A percentile compares a stretch with the other conserved stretches of the same genome.
Conservation (phyloP, 805 yeast species). For the Scheffersomyces spartinae region DNA sequence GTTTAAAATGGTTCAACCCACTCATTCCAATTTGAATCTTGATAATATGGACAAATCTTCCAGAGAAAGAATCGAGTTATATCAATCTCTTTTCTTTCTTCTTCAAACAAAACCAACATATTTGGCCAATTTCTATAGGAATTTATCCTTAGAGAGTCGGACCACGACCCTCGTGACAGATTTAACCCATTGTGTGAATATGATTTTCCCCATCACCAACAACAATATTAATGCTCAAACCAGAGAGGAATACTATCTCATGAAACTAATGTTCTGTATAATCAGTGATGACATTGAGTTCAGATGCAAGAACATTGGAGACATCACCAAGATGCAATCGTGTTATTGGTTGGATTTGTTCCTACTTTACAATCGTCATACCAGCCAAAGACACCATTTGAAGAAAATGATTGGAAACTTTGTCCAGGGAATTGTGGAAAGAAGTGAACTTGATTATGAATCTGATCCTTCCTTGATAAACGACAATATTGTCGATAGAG, state of each 20-base stretch:
- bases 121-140: constrained; percentile 49
- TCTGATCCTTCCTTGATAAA: constrained; percentile 64
- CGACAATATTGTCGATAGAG: constrained; percentile 24
- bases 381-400: constrained; percentile 36
- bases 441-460: constrained; percentile 54
- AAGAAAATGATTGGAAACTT: constrained; percentile 29
- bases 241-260: constrained; percentile 61
- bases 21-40: constrained; percentile 9
- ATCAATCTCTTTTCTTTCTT: constrained; percentile 70
- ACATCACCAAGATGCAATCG: constrained; percentile 23
- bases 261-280: constrained; percentile 43
- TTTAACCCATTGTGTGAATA: constrained; percentile 12
- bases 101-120: constrained; percentile 77
- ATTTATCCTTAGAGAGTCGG: too few relatives aligned
- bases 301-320: constrained; percentile 17
- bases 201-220: constrained; percentile 21
- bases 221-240: constrained; percentile 22
- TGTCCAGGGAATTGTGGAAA: constrained; percentile 28
- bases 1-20: constrained; percentile 13
- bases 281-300: constrained; percentile 29
- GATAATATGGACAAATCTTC: constrained; percentile 27
- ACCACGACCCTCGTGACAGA: too few relatives aligned
- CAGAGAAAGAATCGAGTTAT: constrained; percentile 46
- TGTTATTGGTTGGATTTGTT: constrained; percentile 36
- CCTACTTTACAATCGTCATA: constrained; percentile 31